These are phyloP conservation scores for Ceratocystiopsis brevicomis DNA, from an alignment of 2,329 filamentous ascomycete genomes.

Conservation along the genomic window DNA sequence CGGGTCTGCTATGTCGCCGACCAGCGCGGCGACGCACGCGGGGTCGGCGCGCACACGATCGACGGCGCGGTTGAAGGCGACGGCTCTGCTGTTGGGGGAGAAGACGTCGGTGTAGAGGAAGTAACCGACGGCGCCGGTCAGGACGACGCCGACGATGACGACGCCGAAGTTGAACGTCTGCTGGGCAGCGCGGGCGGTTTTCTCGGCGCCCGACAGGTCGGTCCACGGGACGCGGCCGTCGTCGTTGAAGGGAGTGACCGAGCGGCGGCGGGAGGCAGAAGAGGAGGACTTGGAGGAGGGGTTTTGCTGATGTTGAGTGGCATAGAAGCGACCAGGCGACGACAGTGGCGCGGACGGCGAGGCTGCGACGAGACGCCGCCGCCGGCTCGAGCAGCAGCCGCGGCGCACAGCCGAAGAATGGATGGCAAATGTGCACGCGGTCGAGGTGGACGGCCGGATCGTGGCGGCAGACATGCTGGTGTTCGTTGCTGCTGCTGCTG, in stretches of 20 bases:
- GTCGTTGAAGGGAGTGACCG: constrained; percentile 72
- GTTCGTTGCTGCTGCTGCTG: neutral
- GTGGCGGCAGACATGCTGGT: constrained; percentile 1
- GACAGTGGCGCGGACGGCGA: neutral
- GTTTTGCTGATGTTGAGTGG: constrained; percentile 34
- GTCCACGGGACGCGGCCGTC: constrained; percentile 68
- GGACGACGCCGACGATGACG: constrained; percentile 51
- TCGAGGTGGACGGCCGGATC: neutral
- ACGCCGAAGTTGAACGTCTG: constrained; percentile 78
- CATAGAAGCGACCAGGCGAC: constrained; percentile 20
- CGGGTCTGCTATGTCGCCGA: constrained; percentile 35
- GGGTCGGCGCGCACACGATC: constrained; percentile 56
- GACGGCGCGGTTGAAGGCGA: constrained; percentile 75
- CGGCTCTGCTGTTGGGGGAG: constrained; percentile 65
- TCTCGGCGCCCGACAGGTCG: constrained; percentile 56
- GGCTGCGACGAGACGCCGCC: neutral
- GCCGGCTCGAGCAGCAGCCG: constrained; percentile 1
- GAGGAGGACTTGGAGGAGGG: constrained; percentile 12
- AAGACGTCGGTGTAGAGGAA: constrained; percentile 71
- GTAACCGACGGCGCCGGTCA: constrained; percentile 63
- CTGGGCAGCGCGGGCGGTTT: constrained; percentile 68
- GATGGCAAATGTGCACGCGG: constrained; percentile 1
- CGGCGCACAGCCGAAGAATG: neutral
- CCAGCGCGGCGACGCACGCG: constrained; percentile 44
- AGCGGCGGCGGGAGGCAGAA: constrained; percentile 36